Evolutionary conservation across 2,329 filamentous ascomycete genomes (phyloP), one percentile per base, ranked within the genome.

Genomic region (Cladosporium sp.): DNA sequence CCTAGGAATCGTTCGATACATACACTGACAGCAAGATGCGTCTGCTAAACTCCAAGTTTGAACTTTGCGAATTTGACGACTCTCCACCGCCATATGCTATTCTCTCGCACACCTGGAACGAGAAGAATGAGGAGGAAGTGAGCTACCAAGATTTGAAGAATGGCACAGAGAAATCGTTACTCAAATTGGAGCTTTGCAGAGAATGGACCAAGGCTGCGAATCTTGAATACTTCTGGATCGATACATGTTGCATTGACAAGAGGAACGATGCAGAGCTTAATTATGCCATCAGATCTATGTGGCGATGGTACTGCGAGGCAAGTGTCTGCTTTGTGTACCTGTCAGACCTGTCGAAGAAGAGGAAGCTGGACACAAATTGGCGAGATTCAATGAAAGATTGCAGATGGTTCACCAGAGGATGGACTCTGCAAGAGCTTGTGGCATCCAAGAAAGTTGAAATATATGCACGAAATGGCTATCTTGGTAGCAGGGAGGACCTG

Each of bases 31-130:
- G 32, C 49, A 40, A 53, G 3, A 53, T 53, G 50, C 50, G 50
- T 10, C 24, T 53, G 34, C 50, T 53, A 5, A 40, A 53, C 50
- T 17, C 15, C 35, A 42, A 40, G 4, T 25, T 53, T 22, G 19
- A 39, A 20, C 28, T 53, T 19, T 53, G 22, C 50, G 50, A 53
- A 6, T 53, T 20, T 6, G 35, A 53, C 9, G 50, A 53, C 19
- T 42, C 4, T 4, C 62, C 62, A 35, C 60, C 60, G 17, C 50
- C 44, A 15, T 68, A 72, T 57, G 70, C 68, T 6, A 72, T 73
- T 47, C 68, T 73, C 10, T 73, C 69, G 19, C 71, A 74, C 60
- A 67, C 63, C 55, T 73, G 70, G 70, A 42, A 19, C 39, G 39
- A 42, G 39, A 61, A 67, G 22, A 51, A 60, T 20, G 50, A 59